Conservation (phyloP, 345 rosid genomes). For the Pistacia atlantica region DNA sequence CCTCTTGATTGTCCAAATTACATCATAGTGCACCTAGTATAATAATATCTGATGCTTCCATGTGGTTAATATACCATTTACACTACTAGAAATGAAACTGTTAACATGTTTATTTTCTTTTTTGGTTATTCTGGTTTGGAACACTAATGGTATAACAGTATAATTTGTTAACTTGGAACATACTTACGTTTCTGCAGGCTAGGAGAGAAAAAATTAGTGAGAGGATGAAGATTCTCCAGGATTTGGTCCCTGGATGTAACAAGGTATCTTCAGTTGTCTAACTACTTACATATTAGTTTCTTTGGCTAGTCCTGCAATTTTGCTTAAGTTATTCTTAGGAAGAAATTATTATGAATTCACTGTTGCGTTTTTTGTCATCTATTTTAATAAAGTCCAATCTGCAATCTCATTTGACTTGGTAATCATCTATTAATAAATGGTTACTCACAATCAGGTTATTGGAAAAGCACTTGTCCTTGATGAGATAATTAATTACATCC, state of each 20-base stretch:
- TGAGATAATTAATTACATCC: slow-evolving; percentile 95
- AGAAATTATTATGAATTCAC: slow-evolving; percentile 3
- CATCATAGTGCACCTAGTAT: not conserved
- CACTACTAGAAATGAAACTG: not conserved
- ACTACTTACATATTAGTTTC: not conserved
- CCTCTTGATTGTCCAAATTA: slow-evolving; percentile 13
- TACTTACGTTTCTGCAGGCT: slow-evolving; percentile 51
- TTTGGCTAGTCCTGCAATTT: not conserved
- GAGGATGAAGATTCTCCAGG: slow-evolving; percentile 96
- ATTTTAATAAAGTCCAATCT: not conserved
- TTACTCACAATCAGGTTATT: slow-evolving; percentile 56
- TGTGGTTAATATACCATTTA: not conserved
- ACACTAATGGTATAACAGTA: not conserved
- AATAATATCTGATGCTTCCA: not conserved
- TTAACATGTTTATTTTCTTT: not conserved
- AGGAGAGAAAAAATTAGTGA: slow-evolving; percentile 97
- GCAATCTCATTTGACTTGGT: not conserved
- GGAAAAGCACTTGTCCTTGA: slow-evolving; percentile 98
- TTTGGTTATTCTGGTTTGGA: not conserved
- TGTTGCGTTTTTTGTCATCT: not conserved
- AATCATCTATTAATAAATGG: not conserved
- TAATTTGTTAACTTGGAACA: not conserved
- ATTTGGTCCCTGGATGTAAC: slow-evolving; percentile 90
- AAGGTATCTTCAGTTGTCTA: slow-evolving; percentile 52
- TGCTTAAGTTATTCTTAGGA: not conserved